These are phyloP conservation scores for Dovyalis caffra DNA, from an alignment of 345 rosid species.

Conservation along the genomic window DNA sequence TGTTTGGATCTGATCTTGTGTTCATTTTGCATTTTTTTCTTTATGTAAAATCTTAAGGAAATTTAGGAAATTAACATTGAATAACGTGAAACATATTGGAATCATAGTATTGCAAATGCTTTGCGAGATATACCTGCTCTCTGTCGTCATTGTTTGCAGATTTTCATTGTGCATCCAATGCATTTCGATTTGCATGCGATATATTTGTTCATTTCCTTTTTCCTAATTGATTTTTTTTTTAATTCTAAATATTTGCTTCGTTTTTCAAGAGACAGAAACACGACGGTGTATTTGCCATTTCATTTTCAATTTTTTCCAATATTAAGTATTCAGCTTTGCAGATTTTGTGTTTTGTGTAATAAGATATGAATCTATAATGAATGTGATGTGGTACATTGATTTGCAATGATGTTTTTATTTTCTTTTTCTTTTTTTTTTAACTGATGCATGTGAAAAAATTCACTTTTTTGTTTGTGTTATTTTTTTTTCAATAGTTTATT, in stretches of 20 bases:
- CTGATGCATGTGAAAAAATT: no score
- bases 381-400: background rate
- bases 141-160: background rate
- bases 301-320: background rate
- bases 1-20: background rate
- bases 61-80: background rate
- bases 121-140: background rate
- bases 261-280: background rate
- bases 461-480: background rate
- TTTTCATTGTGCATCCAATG: background rate
- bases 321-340: no score
- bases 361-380: background rate
- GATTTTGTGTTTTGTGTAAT: background rate
- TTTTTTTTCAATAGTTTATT: no score
- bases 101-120: background rate
- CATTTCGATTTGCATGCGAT: background rate
- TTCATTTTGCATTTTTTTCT: background rate
- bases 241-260: no score
- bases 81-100: background rate
- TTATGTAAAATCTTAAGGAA: background rate
- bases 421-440: no score
- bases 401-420: no score
- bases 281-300: background rate
- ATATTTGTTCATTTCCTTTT: background rate
- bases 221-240: background rate